These are phyloP conservation scores for Coniochaeta sp. DNA, from an alignment of 2,329 filamentous ascomycete genomes.

Conservation along the genomic window DNA sequence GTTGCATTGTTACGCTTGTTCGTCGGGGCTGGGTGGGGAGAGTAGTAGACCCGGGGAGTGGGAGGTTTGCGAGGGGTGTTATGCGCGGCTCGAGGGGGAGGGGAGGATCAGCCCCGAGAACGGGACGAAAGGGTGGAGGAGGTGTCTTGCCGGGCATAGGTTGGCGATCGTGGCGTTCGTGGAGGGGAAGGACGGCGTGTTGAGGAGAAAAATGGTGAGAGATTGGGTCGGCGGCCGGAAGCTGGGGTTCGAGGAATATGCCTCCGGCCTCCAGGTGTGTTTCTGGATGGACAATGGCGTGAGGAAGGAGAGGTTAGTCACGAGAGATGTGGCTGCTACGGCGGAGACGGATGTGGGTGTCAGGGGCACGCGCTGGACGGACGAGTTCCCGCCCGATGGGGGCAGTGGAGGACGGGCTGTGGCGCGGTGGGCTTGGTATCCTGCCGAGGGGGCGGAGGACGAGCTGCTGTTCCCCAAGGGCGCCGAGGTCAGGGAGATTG, in stretches of 20 bases:
- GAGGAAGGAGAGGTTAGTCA: conserved; percentile 39
- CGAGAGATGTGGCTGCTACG: conserved; percentile 40
- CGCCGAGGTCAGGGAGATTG: conserved; percentile 75
- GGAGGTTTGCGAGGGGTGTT: conserved; percentile 77
- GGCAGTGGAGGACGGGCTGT: conserved; percentile 58
- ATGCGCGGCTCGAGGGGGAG: conserved; percentile 56
- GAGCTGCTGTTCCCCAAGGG: conserved; percentile 80
- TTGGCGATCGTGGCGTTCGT: conserved; percentile 78
- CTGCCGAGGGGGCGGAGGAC: conserved; percentile 55
- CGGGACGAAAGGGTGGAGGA: conserved; percentile 73
- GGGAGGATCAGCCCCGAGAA: conserved; percentile 67
- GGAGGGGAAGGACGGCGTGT: conserved; percentile 48
- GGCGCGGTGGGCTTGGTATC: conserved; percentile 75
- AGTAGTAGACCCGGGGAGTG: conserved; percentile 64
- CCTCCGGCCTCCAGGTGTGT: conserved; percentile 39
- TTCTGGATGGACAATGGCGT: conserved; percentile 35
- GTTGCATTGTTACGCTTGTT: conserved; percentile 73
- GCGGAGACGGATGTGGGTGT: conserved; percentile 14
- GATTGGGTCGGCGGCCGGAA: conserved; percentile 74
- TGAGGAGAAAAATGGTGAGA: conserved; percentile 60
- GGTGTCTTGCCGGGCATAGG: conserved; percentile 70
- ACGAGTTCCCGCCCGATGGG: conserved; percentile 64
- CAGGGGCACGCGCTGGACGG: conserved; percentile 8
- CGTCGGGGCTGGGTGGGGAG: conserved; percentile 23
- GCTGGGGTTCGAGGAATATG: conserved; percentile 52